Base-by-base conservation (phyloP, 331 rosid species). In the Spiraea crenata region DNA sequence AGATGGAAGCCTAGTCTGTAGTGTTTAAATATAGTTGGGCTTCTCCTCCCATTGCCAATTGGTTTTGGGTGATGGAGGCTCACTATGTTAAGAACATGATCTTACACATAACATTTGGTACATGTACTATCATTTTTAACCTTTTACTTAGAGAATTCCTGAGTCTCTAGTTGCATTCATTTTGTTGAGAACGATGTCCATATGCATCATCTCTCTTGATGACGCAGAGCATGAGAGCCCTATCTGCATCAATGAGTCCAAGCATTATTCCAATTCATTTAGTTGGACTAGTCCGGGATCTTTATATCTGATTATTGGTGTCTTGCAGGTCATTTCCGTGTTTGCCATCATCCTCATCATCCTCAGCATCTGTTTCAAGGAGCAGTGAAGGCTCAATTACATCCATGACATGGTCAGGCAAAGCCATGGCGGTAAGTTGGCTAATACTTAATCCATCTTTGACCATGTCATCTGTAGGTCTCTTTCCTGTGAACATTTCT, bases 171-270 rank as follows among this genome's bases (percentile, higher is more conserved):
- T 66, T 59, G 70, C 82, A 6, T 60, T 67, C 68, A 89, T 63
- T 62, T 80, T 72, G 55, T 77, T 78, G 57, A 76, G 71, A 9
- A 76, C 88, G 38, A 31, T 25, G 39, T 31, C 42, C 77, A 89
- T 84, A 16, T 57, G 12, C 69, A 75, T 31, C 70, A 86, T 11
- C 57, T 85, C 86, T 42, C 15, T 44, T 12, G 96, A 85, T 63
- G 13, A 13, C 50, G n/a, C 51, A 4, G 91, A 84, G 81, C 90
- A 89, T 17, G 77, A 76, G 38, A 87, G 58, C 13, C 90, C 87
- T 45, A 87, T 74, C 41, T 76, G 80, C 83, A 80, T 65, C 62
- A 87, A 19, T 2, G 79, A 75, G 19, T 76, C 70, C 77, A 81
- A 38, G 69, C 85, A 80, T 9, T 85, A 82, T 25, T 83, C 84